Evolutionary conservation across 768 basidiomycete species (phyloP), one percentile per base, ranked within the genome.

Genomic region (Exidia glandulosa): DNA sequence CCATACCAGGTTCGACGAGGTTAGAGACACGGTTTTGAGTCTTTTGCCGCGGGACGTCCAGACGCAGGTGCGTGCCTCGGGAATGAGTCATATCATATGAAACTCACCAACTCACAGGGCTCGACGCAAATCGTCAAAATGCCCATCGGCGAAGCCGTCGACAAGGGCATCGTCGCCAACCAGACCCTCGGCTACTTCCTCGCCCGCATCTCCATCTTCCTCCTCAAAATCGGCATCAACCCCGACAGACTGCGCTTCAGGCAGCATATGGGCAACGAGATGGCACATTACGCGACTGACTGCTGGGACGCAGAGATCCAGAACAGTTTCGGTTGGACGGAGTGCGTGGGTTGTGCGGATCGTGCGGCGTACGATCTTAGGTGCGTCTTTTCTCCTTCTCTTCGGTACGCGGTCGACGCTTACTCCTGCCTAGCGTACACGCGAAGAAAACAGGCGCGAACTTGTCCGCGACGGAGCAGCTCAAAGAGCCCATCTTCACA

Each of bases 231-330:
- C 68, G 96, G 95, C 62, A 87, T 99, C 72, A 79, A 94, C 76
- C 85, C 87, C 14, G 63, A 69, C 54, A 83, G 93, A 7, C 76
- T 97, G 63, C 83, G 96, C 57, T 98, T 97, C 82, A 81, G 96
- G 33, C 96, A 99, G 69, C 96, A 99, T 72, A 98, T 98, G 96
- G 81, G 75, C 36, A 99, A 98, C 74, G 96, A 98, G 78, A 98
- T 98, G 95, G 96, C 96, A 1, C 96, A 98, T 72, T 99, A 99
- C 71, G 95, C 96, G 59, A 83, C 93, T 37, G 95, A 98, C 74
- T 99, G 96, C 73, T 99, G 96, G 96, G 96, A 99, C 70, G 96
- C 94, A 47, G 96, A 99, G 76, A 97, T 98, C 64, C 81, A 93
- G 63, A 93, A 90, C 58, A 88, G 90, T 56, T 87, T 86, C 63